A percentile compares a stretch with the other conserved stretches of the same genome.
Evolutionary conservation across 345 rosid genomes (phyloP).

Genomic region (Rhizophora mangle): DNA sequence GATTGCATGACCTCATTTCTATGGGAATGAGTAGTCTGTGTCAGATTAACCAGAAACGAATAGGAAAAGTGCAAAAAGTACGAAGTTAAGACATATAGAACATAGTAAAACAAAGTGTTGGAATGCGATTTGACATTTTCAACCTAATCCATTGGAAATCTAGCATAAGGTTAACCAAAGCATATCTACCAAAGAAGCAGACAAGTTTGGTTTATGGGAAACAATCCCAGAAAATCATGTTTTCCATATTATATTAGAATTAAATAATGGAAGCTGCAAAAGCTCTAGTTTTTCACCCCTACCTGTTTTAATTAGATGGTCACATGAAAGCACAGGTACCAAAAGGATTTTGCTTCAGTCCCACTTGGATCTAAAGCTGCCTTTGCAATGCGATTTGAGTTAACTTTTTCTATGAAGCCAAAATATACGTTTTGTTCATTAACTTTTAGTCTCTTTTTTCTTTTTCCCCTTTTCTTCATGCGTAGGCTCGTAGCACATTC

Average conservation of each 20-base stretch:
- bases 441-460: no score
- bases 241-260: not conserved
- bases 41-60: not conserved
- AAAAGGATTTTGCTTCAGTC: no score
- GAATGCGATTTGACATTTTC: slow-evolving; percentile 6
- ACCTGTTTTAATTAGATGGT: not conserved
- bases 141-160: not conserved
- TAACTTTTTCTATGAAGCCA: no score
- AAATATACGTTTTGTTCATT: no score
- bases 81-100: not conserved
- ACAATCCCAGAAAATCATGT: slow-evolving; percentile 7
- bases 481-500: no score
- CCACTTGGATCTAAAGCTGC: no score
- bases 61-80: not conserved
- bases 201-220: slow-evolving; percentile 6
- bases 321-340: no score
- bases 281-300: not conserved
- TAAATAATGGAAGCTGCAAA: not conserved
- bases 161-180: not conserved
- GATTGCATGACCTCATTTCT: no score
- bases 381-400: no score
- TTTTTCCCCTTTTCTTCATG: no score
- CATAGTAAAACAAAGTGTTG: slow-evolving; percentile 14
- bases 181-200: not conserved
- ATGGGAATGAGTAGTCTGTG: no score